Conservation (phyloP, 1,139 yeast species). For the Blastobotrys ciferrii region DNA sequence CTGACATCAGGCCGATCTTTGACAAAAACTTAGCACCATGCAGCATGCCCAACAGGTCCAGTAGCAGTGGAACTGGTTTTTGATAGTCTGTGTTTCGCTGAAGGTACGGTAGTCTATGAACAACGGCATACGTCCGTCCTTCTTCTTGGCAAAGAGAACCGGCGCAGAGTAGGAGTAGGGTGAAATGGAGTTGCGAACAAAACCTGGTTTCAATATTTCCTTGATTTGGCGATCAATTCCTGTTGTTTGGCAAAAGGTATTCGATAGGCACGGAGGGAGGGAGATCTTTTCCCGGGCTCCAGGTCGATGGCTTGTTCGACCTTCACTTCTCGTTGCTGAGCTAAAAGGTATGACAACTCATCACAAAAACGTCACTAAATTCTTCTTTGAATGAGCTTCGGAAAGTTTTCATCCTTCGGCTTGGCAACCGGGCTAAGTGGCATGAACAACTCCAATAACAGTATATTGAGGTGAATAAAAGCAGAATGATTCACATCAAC, state of each 20-base stretch:
- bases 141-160: conserved; percentile 22
- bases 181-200: conserved; percentile 22
- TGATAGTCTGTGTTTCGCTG: conserved; percentile 14
- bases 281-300: background rate
- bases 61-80: conserved; percentile 11
- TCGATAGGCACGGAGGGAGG: background rate
- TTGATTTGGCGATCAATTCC: background rate
- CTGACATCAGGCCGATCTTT: conserved; percentile 25
- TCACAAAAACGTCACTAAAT: background rate
- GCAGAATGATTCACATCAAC: too few relatives aligned
- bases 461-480: background rate
- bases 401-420: background rate
- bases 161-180: conserved; percentile 26
- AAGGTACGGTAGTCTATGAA: conserved; percentile 21
- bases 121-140: conserved; percentile 24
- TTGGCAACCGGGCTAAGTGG: background rate
- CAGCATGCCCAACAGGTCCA: conserved; percentile 1
- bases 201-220: conserved; percentile 19
- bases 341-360: background rate
- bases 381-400: background rate
- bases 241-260: background rate
- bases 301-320: background rate
- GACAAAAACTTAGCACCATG: conserved; percentile 16
- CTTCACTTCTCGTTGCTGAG: background rate
- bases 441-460: background rate